These are phyloP conservation scores for Oryza glumipatula DNA, from an alignment of 176 grass and related monocot species.

Conservation along the genomic window DNA sequence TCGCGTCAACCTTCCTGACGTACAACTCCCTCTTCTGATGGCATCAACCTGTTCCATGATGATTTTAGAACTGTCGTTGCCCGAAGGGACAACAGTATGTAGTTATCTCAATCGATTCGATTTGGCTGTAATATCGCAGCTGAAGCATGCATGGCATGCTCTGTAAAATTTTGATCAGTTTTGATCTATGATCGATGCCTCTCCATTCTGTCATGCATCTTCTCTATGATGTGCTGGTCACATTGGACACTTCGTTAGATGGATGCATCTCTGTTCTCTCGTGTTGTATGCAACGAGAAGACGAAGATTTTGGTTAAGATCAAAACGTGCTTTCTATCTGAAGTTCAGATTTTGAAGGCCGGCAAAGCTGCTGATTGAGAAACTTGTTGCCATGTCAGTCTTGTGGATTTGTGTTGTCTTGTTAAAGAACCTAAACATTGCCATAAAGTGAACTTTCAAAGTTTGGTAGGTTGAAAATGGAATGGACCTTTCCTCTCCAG, in stretches of 20 bases:
- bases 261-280: neutral
- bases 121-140: slow-evolving; percentile 13
- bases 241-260: neutral
- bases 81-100: slow-evolving; percentile 28
- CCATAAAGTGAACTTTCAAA: neutral
- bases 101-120: neutral
- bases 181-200: neutral
- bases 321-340: neutral
- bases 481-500: neutral
- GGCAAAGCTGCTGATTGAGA: neutral
- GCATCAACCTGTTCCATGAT: neutral
- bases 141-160: neutral
- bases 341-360: neutral
- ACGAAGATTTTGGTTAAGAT: neutral
- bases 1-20: slow-evolving; percentile 62
- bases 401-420: too few species aligned
- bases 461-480: neutral
- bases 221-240: neutral
- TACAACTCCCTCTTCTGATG: slow-evolving; percentile 92
- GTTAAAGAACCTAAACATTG: neutral
- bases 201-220: neutral
- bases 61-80: neutral
- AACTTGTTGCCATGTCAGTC: neutral
- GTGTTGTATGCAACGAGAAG: neutral
- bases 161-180: slow-evolving; percentile 51